Conservation (phyloP, 495 filamentous ascomycete species). For the Tetracladium setigerum region DNA sequence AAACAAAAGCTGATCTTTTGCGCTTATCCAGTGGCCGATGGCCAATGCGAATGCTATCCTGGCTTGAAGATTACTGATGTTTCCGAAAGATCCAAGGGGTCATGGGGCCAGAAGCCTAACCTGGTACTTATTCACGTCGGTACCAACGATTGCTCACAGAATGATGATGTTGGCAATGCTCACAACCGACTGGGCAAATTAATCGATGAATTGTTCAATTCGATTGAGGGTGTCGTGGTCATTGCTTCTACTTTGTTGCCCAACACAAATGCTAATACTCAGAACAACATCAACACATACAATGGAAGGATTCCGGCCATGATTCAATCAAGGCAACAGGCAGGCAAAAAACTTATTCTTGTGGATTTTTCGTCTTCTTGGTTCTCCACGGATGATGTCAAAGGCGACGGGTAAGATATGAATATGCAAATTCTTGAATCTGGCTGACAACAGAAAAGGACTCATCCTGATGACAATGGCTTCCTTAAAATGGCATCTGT, state of each 20-base stretch:
- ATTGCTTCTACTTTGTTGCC: slow-evolving; percentile 31
- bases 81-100: slow-evolving; percentile 19
- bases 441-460: too few relatives aligned
- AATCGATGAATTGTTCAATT: slow-evolving; percentile 25
- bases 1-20: too few relatives aligned
- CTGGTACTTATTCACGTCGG: slow-evolving; percentile 34
- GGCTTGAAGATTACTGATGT: slow-evolving; percentile 27
- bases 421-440: too few relatives aligned
- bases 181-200: slow-evolving; percentile 25
- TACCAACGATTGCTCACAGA: slow-evolving; percentile 31
- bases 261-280: slow-evolving; percentile 13
- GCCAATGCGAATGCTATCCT: slow-evolving; percentile 27
- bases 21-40: too few relatives aligned
- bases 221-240: slow-evolving; percentile 29
- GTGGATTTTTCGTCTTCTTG: slow-evolving; percentile 1
- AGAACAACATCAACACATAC: background rate
- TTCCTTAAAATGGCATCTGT: background rate
- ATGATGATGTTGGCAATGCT: slow-evolving; percentile 24
- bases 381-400: background rate
- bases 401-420: background rate
- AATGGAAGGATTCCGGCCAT: background rate
- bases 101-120: slow-evolving; percentile 29
- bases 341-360: background rate
- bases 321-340: background rate
- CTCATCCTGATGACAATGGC: slow-evolving; percentile 3